Evolutionary conservation across 2,329 filamentous ascomycete species (phyloP), one percentile per base, ranked within the genome.

Genomic region (Tolypocladium cylindrosporum): DNA sequence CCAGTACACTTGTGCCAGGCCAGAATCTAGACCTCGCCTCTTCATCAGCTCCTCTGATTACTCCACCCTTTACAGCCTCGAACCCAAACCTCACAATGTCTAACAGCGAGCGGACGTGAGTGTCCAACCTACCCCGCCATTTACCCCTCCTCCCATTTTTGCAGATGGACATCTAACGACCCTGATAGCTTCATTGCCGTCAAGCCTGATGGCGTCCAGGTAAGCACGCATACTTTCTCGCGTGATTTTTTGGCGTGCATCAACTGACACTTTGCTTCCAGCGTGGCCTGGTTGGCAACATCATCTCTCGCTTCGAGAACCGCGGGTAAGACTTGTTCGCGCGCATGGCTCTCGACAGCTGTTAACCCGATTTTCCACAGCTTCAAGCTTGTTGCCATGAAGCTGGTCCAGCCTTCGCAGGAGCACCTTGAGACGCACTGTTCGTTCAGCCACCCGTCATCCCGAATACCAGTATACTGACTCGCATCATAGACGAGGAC

Each of bases 171-270:
- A 59, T 62, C 65, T 72, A 59, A 72, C 65, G 11, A 57, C 50
- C 61, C 61, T 58, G 67, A 68, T 72, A 97, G 93, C 83, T 97
- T 97, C 90, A 97, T 97, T 85, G 94, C 94, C 76, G 91, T 99
- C 86, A 99, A 99, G 91, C 94, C 93, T 71, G 94, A 97, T 81
- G 94, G 94, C 78, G 94, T 97, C 81, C 94, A 97, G 88, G 91
- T 96, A 87, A 68, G 79, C 61, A 5, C 31, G 16, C 8, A 36
- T n/a, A 36, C 43, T 51, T 55, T 36, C 59, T 55, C 10, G 19
- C 39, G 37, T 51, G 2, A 16, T 13, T 31, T n/a, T 50, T 27
- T 36, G 43, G 3, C 19, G 21, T 45, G 14, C 36, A 45, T 40
- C 8, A 39, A 62, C 67, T 70, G 59, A 70, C 65, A 61, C 13